These are phyloP conservation scores for Kwoniella shivajii DNA, from an alignment of 1,284 basidiomycete genomes.

Conservation along the genomic window DNA sequence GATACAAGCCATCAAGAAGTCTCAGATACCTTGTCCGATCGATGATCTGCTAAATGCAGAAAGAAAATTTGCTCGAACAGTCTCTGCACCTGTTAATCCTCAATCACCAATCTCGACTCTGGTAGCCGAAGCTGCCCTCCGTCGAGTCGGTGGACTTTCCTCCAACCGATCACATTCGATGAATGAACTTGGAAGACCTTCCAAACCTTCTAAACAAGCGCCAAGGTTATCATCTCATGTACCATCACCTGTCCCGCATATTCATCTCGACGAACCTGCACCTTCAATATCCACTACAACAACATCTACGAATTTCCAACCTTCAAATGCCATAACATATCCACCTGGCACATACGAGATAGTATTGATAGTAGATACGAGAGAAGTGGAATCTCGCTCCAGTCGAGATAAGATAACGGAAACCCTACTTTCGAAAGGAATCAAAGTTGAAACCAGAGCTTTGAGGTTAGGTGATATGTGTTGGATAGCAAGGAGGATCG, in stretches of 20 bases:
- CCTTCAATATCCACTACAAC: not conserved
- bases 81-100: slow-evolving; percentile 13
- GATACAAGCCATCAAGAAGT: not conserved
- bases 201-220: slow-evolving; percentile 10
- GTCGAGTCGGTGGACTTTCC: slow-evolving; percentile 6
- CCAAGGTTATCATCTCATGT: slow-evolving; percentile 41
- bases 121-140: slow-evolving; percentile 20
- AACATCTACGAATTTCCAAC: slow-evolving; percentile 27
- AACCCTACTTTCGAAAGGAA: slow-evolving; percentile 46
- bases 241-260: slow-evolving; percentile 21
- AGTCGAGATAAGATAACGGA: slow-evolving; percentile 51
- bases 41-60: not conserved
- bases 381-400: slow-evolving; percentile 57
- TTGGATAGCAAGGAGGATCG: slow-evolving; percentile 59
- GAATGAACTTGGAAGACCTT: not conserved
- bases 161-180: slow-evolving; percentile 11
- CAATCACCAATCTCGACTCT: slow-evolving; percentile 6
- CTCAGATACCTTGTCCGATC: not conserved
- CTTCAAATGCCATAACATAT: slow-evolving; percentile 53
- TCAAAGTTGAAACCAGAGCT: slow-evolving; percentile 57
- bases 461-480: slow-evolving; percentile 61
- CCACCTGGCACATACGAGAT: slow-evolving; percentile 59
- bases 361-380: slow-evolving; percentile 59
- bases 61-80: slow-evolving; percentile 13
- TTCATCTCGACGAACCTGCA: slow-evolving; percentile 14